Evolutionary conservation across 2,329 filamentous ascomycete genomes (phyloP), one percentile per base, ranked within the genome.

Genomic region (Pleoardoris graminearum): DNA sequence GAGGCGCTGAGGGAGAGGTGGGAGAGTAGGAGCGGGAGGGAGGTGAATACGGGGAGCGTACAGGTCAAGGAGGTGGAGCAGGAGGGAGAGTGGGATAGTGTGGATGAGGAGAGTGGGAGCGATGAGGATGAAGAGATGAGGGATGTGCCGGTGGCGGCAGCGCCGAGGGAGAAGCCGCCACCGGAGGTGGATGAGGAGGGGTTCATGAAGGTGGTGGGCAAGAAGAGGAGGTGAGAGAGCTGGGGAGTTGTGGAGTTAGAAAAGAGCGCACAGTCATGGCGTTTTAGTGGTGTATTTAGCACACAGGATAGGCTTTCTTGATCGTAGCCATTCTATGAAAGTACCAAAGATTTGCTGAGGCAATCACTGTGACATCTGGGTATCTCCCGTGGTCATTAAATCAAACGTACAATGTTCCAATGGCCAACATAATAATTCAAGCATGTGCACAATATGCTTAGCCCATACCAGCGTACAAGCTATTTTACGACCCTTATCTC

Each of bases 1-100:
- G 80, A 85, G 59, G 77, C 77, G 56, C 75, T 94, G 76, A 84
- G 84, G 63, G 75, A 77, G 66, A 80, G 81, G 60, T 90, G 85
- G 81, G 73, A 81, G 71, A 84, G 78, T 62, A 82, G 76, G 65
- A 84, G 82, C 58, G 84, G 84, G 48, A 83, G 79, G 67, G 83
- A 65, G 62, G 81, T 71, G 78, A 84, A 50, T 76, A 77, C 62
- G 21, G 66, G 63, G 41, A 66, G 59, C 45, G 66, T 75, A 7
- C 66, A 67, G 42, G 82, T 83, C 51, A 79, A 81, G 53, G 85
- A 88, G 57, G 83, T 80, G 23, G 83, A 84, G 53, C 83, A 82
- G 44, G 68, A 70, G 6, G 67, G 47, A 1, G 68, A 71, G 12
- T 68, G 65, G 67, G 68, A 72, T 32, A 72, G 68, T 48, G 70